Evolutionary conservation across 306 rosid species (phyloP).

Genomic region (Castanea mollissima): DNA sequence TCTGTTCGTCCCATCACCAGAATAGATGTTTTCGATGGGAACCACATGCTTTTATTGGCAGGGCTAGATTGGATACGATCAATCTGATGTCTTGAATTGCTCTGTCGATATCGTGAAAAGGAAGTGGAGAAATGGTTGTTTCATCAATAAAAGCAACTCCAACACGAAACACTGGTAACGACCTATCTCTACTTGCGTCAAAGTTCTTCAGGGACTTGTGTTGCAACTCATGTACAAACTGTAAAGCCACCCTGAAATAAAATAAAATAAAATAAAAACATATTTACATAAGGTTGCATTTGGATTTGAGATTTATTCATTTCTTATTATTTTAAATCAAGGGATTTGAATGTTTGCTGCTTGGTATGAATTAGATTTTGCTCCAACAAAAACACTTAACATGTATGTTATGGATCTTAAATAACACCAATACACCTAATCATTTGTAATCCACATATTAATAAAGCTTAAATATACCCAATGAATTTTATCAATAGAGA

Average conservation of each 20-base stretch:
- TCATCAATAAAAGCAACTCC: constrained; percentile 88
- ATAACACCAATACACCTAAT: too few relatives aligned
- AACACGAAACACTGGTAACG: constrained; percentile 85
- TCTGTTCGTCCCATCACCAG: constrained; percentile 47
- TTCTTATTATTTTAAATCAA: too few relatives aligned
- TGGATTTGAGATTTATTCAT: too few relatives aligned
- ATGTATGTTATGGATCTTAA: too few relatives aligned
- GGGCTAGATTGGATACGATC: constrained; percentile 56
- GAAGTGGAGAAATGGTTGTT: constrained; percentile 41
- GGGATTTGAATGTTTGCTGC: too few relatives aligned
- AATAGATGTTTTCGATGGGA: constrained; percentile 64
- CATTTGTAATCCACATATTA: too few relatives aligned
- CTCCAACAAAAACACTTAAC: too few relatives aligned
- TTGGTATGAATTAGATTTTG: too few relatives aligned
- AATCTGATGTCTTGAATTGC: constrained; percentile 42
- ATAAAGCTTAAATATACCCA: too few relatives aligned
- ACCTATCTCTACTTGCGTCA: constrained; percentile 85
- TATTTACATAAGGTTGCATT: too few relatives aligned
- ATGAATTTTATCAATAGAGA: too few relatives aligned
- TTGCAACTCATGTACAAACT: constrained; percentile 89
- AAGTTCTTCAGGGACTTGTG: constrained; percentile 71
- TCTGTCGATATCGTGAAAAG: constrained; percentile 39
- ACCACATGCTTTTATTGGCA: constrained; percentile 63
- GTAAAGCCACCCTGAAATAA: constrained; percentile 68
- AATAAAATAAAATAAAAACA: too few relatives aligned